Percentiles rank a stretch among this genome's conserved stretches.
These are phyloP conservation scores for Clitoria ternatea DNA, from an alignment of 306 rosid species.

Conservation along the genomic window DNA sequence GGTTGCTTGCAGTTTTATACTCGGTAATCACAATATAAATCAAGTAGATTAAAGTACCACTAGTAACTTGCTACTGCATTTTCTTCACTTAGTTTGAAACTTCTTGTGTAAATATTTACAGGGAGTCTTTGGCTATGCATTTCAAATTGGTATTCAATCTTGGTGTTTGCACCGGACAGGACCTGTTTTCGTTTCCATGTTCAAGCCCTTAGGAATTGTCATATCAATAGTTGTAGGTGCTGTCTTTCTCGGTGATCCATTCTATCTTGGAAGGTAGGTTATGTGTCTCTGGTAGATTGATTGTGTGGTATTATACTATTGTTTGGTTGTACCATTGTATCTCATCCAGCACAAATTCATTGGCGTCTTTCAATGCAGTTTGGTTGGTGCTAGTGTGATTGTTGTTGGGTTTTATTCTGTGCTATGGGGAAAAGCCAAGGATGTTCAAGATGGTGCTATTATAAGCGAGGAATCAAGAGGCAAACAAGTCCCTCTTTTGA, in stretches of 20 bases:
- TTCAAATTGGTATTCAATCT: too few relatives aligned
- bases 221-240: conserved; percentile 57
- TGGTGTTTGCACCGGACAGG: conserved; percentile 35
- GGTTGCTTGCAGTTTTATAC: conserved; percentile 56
- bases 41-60: not conserved
- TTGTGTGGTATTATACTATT: too few relatives aligned
- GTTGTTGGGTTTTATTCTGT: conserved; percentile 75
- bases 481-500: conserved; percentile 47
- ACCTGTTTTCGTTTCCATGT: conserved; percentile 85
- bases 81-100: conserved; percentile 13
- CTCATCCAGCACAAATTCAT: not conserved
- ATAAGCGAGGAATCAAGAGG: conserved; percentile 37
- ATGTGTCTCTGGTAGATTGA: conserved; percentile 6
- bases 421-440: conserved; percentile 84
- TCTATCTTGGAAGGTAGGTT: conserved; percentile 84
- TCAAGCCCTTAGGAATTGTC: conserved; percentile 81
- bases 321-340: conserved; percentile 2
- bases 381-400: conserved; percentile 78
- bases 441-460: conserved; percentile 30
- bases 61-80: not conserved
- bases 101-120: not conserved
- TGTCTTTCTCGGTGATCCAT: conserved; percentile 62
- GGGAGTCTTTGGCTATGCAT: too few relatives aligned
- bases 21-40: conserved; percentile 54
- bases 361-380: conserved; percentile 51